Conservation (phyloP, 345 rosid species). For the Bruguiera gymnorhiza region DNA sequence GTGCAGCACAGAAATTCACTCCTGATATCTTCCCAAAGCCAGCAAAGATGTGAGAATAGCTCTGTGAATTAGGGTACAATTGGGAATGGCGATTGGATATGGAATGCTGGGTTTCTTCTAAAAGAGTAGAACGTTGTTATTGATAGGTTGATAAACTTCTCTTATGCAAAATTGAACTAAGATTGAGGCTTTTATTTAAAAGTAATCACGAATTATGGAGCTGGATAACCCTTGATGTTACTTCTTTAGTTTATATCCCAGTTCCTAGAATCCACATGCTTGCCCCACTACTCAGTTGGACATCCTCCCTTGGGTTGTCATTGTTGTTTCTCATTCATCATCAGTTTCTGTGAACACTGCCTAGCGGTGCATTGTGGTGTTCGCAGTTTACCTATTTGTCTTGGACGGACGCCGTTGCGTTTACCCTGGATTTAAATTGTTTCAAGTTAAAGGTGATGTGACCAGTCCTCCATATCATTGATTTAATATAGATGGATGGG, state of each 20-base stretch:
- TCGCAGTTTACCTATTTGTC: too few relatives aligned
- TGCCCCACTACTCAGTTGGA: too few relatives aligned
- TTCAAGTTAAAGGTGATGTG: too few relatives aligned
- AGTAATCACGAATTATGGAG: not conserved
- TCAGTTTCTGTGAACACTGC: too few relatives aligned
- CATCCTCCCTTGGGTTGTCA: too few relatives aligned
- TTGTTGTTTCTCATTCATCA: too few relatives aligned
- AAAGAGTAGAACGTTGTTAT: not conserved
- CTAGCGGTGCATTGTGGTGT: not conserved
- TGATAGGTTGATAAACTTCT: not conserved
- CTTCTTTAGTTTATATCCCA: too few relatives aligned
- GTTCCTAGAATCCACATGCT: not conserved
- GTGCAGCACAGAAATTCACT: conserved; percentile 91
- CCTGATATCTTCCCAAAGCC: conserved; percentile 98
- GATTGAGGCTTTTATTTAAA: not conserved
- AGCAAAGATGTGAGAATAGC: conserved; percentile 68
- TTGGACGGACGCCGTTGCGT: too few relatives aligned
- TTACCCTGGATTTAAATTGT: too few relatives aligned
- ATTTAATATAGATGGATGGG: too few relatives aligned
- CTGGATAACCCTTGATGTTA: not conserved
- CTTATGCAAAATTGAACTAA: not conserved
- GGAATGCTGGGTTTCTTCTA: not conserved
- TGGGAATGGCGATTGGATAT: not conserved
- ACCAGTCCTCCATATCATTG: too few relatives aligned
- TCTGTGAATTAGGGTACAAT: not conserved